phyloP scores from a whole-genome alignment of 495 filamentous ascomycete species.

The Xylaria venustula region DNA sequence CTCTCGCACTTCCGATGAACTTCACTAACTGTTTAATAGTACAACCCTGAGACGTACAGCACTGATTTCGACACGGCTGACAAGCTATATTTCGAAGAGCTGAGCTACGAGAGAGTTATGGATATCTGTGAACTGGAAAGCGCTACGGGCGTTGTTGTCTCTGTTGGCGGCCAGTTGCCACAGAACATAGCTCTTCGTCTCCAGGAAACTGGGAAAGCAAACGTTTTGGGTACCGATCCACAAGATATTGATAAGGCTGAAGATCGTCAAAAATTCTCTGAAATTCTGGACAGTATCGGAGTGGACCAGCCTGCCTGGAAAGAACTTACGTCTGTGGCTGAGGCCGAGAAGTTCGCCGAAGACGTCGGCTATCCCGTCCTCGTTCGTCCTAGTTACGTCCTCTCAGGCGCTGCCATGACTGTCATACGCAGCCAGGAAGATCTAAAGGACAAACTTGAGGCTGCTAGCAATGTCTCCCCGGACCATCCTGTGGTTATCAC shows the following conservation, averaged over 20 bases:
- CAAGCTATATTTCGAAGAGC: constrained; percentile 93
- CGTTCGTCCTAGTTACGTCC: constrained; percentile 93
- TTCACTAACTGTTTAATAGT: constrained; percentile 3
- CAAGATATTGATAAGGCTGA: constrained; percentile 95
- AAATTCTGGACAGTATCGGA: constrained; percentile 89
- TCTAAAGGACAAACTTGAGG: constrained; percentile 84
- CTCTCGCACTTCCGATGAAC: not conserved
- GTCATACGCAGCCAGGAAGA: constrained; percentile 93
- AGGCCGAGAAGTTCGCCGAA: constrained; percentile 80
- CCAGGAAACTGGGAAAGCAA: constrained; percentile 87
- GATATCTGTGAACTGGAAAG: constrained; percentile 95
- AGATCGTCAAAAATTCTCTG: constrained; percentile 97
- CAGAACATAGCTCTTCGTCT: constrained; percentile 95
- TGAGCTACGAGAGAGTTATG: constrained; percentile 97
- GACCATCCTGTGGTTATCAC: constrained; percentile 99
- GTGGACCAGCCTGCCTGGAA: constrained; percentile 98
- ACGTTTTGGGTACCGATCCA: constrained; percentile 87
- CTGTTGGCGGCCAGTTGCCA: constrained; percentile 91
- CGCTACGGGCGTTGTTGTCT: constrained; percentile 87
- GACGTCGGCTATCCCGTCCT: constrained; percentile 91
- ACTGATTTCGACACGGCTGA: constrained; percentile 96
- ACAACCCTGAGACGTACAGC: constrained; percentile 19
- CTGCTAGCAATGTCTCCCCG: constrained; percentile 87
- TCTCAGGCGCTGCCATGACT: constrained; percentile 98
- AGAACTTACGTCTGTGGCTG: constrained; percentile 87